phyloP scores from a whole-genome alignment of 176 grass and related monocot genomes.

The Cymbopogon citratus region DNA sequence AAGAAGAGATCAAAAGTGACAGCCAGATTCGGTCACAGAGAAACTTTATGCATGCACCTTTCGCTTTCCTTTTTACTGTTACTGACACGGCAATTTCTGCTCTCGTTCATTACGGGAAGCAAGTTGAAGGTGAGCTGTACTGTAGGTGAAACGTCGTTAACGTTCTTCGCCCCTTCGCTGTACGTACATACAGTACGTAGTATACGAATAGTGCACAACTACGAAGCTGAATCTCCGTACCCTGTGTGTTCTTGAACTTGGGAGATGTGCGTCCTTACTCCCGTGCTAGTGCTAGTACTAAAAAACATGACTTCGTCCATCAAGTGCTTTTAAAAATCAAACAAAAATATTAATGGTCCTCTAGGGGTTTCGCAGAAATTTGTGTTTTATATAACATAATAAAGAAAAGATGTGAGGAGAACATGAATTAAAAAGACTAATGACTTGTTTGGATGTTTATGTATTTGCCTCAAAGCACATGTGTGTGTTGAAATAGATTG shows the following conservation, averaged over 20 bases:
- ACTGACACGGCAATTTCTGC: conserved; percentile 10
- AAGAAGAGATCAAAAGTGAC: conserved; percentile 7
- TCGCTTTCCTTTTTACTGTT: conserved; percentile 28
- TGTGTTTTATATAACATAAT: too few relatives aligned
- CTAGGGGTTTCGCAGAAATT: too few relatives aligned
- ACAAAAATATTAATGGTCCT: too few relatives aligned
- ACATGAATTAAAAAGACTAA: too few relatives aligned
- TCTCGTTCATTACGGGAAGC: not conserved
- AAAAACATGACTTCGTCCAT: not conserved
- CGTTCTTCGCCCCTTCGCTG: not conserved
- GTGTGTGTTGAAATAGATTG: too few relatives aligned
- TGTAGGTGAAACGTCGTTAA: not conserved
- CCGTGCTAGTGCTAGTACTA: not conserved
- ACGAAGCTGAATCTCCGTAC: not conserved
- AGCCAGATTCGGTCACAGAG: conserved; percentile 11
- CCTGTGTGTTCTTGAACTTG: not conserved
- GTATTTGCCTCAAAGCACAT: too few relatives aligned
- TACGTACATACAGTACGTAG: too few relatives aligned
- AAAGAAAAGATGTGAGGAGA: too few relatives aligned
- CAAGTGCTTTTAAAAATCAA: not conserved
- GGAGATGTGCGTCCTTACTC: not conserved
- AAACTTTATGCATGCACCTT: conserved; percentile 37
- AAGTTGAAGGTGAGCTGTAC: conserved; percentile 10
- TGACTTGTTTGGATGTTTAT: too few relatives aligned
- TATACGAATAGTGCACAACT: too few relatives aligned